Conservation (phyloP, 257 asterid genomes). For the Nicotiana attenuata region DNA sequence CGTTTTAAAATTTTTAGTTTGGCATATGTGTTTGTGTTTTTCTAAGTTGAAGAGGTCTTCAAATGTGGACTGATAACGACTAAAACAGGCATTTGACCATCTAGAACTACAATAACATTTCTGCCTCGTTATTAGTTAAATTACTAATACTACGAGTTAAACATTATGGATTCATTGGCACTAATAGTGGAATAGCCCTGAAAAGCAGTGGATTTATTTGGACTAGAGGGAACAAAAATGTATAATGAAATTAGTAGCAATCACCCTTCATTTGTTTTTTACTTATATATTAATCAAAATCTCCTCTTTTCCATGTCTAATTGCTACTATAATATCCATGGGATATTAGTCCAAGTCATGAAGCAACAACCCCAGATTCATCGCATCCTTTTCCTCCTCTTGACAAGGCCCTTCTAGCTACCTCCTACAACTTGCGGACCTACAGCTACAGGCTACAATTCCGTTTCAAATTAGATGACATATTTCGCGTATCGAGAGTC, state of each 20-base stretch:
- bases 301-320: neutral
- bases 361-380: slow-evolving; percentile 6
- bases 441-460: too few relatives aligned
- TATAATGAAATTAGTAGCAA: neutral
- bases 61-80: neutral
- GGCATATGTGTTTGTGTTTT: neutral
- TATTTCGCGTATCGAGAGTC: too few relatives aligned
- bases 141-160: neutral
- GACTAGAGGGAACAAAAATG: neutral
- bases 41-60: neutral
- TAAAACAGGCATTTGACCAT: neutral
- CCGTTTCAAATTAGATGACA: too few relatives aligned
- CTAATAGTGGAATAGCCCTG: neutral
- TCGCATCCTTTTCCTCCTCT: neutral
- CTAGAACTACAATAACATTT: neutral
- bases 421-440: neutral
- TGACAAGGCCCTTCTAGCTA: neutral
- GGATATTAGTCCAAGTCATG: neutral
- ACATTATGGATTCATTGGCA: neutral
- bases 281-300: neutral
- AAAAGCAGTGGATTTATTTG: slow-evolving; percentile 3
- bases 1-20: neutral
- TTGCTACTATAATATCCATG: neutral
- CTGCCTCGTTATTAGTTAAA: neutral
- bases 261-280: neutral